phyloP scores from a whole-genome alignment of 169 alveolate species.

The Besnoitia besnoiti region DNA sequence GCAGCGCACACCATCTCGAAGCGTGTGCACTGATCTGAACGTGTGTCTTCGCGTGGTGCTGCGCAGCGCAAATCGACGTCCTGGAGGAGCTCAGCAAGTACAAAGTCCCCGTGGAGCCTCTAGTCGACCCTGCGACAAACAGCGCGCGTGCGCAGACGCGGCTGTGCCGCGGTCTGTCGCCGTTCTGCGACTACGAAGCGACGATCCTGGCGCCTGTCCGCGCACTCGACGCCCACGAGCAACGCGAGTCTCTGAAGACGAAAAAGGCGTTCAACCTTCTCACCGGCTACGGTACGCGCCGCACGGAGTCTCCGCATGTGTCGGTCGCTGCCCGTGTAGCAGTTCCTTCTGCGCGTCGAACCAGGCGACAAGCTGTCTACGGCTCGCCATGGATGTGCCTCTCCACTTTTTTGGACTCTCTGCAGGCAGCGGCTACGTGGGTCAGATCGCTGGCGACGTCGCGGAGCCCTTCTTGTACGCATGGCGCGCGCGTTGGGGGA shows the following conservation, averaged over 20 bases:
- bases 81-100: constrained; percentile 40
- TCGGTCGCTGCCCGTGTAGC: neutral
- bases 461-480: neutral
- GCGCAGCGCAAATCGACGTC: constrained; percentile 17
- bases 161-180: constrained; percentile 38
- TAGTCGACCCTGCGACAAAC: constrained; percentile 56
- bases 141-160: constrained; percentile 49
- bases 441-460: neutral
- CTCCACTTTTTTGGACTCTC: neutral
- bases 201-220: constrained; percentile 18
- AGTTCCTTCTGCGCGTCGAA: neutral
- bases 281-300: constrained; percentile 47
- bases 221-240: neutral
- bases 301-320: neutral
- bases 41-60: no score
- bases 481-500: constrained; percentile 25
- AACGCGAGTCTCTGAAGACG: neutral
- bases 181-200: constrained; percentile 44
- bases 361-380: neutral
- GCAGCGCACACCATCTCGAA: no score
- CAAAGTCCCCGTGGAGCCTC: constrained; percentile 38
- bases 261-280: constrained; percentile 33
- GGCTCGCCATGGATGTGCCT: neutral
- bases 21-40: no score
- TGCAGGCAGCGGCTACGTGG: constrained; percentile 46